phyloP scores from a whole-genome alignment of 2,329 filamentous ascomycete genomes.

The Hortaea sp. region DNA sequence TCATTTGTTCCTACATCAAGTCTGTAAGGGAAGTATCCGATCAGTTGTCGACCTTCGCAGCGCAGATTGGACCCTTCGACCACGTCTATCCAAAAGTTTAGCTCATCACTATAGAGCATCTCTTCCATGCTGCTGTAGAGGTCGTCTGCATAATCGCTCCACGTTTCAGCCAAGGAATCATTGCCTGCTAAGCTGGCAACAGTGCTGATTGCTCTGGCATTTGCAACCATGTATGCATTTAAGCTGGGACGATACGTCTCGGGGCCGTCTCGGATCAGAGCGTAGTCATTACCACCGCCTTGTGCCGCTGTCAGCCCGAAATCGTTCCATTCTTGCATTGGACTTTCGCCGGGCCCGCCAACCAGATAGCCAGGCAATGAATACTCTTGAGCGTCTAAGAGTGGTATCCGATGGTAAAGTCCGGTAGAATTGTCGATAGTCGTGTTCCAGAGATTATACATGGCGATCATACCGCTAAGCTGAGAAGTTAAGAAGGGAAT shows the following conservation, averaged over 20 bases:
- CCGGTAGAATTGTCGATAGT: conserved; percentile 27
- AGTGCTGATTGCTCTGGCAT: conserved; percentile 30
- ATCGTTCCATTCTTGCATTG: conserved; percentile 15
- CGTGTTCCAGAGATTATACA: conserved; percentile 32
- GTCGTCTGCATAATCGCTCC: conserved; percentile 24
- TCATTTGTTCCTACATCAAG: conserved; percentile 32
- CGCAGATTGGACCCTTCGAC: conserved; percentile 28
- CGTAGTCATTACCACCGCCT: conserved; percentile 9
- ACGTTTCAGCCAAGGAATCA: conserved; percentile 20
- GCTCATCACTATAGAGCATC: conserved; percentile 6
- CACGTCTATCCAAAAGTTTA: conserved; percentile 25
- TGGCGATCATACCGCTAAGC: conserved; percentile 31
- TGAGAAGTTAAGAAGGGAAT: conserved; percentile 28
- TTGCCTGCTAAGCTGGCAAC: conserved; percentile 29
- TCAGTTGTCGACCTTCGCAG: conserved; percentile 29
- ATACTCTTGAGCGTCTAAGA: conserved; percentile 36
- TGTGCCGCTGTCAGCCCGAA: conserved; percentile 10
- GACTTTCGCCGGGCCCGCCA: conserved; percentile 13
- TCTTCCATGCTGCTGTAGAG: conserved; percentile 28
- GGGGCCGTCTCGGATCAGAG: conserved; percentile 26
- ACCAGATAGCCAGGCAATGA: conserved; percentile 31
- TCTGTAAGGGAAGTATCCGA: conserved; percentile 34
- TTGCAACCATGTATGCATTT: conserved; percentile 37
- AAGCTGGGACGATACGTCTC: conserved; percentile 34
- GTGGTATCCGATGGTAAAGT: conserved; percentile 34